Evolutionary conservation across 768 basidiomycete species (phyloP), one percentile per base, ranked within the genome.

Genomic region (Rossbeevera mucosa): DNA sequence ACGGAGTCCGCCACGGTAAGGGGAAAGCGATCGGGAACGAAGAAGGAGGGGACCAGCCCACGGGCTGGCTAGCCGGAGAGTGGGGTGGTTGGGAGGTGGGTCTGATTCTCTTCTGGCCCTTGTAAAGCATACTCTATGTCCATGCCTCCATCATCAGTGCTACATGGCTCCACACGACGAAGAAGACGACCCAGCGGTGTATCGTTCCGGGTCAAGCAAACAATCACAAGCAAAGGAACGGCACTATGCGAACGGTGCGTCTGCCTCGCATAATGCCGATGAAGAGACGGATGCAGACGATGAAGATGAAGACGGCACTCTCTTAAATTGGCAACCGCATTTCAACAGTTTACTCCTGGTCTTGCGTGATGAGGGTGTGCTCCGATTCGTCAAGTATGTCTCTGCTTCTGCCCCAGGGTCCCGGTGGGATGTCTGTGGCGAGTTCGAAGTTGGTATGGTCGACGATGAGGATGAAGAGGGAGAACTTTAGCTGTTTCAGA

Each of bases 151-250:
- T 51, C 13, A 20, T 47, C 56, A 92, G 86, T 94, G 93, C 64
- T 98, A 97, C 69, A 88, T 96, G 81, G 89, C 93, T 2, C 90
- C 91, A 38, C 92, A 95, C 57, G 86, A 94, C 56, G 93, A 91
- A 59, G 91, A 92, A 63, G 94, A 95, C 57, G 94, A 98, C 67
- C 94, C 94, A 13, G 92, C 94, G 2, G 87, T 96, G 14, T 98
- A 95, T 67, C 86, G 92, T 25, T 79, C 83, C 20, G 75, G 76
- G 16, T 69, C 73, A 36, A 76, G 77, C 64, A 76, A 69, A 59
- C 67, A 64, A 43, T 25, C 58, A 8, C 54, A 63, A n/a, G n/a
- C 44, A 22, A 65, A 60, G 41, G 59, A 61, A 22, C 47, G 41
- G 14, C 48, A 52, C 18, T 36, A 51, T 18, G 43, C 62, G 44